These are phyloP conservation scores for Alnus rubra DNA, from an alignment of 306 rosid species.

Conservation along the genomic window DNA sequence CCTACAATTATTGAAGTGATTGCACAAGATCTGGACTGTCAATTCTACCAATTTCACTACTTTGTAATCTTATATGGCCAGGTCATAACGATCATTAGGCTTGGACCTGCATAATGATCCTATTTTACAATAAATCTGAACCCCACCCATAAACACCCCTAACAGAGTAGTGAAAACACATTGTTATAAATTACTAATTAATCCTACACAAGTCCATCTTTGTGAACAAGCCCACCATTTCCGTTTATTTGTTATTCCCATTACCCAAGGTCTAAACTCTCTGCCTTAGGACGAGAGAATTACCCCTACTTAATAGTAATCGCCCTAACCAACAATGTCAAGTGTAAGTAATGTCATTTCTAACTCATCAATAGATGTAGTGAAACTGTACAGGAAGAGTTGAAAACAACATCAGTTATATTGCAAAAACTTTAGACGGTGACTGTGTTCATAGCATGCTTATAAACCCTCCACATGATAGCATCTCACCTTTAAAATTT, in stretches of 20 bases:
- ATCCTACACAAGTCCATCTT: neutral
- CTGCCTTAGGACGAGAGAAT: neutral
- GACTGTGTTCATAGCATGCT: constrained; percentile 2
- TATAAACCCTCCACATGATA: constrained; percentile 22
- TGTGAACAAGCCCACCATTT: neutral
- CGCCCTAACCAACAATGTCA: neutral
- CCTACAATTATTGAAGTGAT: neutral
- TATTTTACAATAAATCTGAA: neutral
- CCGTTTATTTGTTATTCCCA: neutral
- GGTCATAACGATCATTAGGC: neutral
- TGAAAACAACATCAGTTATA: neutral
- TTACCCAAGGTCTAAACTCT: neutral
- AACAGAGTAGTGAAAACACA: neutral
- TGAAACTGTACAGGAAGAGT: neutral
- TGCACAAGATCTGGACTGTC: neutral
- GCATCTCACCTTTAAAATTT: constrained; percentile 62
- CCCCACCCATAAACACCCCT: neutral
- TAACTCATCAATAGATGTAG: neutral
- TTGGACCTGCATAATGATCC: neutral
- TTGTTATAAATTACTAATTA: neutral
- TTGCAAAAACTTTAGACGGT: too few relatives aligned
- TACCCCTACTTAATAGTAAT: neutral
- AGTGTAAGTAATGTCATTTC: neutral
- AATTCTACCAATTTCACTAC: neutral
- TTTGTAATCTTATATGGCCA: neutral